Base-by-base conservation (phyloP, 345 rosid species). In the Gossypium raimondii region DNA sequence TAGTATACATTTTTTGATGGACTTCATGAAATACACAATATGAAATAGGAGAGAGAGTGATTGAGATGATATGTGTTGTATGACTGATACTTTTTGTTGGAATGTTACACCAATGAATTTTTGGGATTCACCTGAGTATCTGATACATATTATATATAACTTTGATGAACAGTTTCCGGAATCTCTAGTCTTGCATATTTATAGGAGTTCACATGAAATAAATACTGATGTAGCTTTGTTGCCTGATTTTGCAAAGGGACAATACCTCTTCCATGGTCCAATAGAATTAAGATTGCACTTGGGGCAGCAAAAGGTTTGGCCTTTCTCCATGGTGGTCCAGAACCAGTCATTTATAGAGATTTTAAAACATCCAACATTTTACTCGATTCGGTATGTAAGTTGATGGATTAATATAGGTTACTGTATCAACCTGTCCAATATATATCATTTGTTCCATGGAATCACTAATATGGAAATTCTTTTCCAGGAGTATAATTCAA, bases 271-370 rank as follows among this genome's bases (percentile, higher is more conserved):
- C 92, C 92, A 14, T 89, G 97, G 97, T 83, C 87, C 74, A 88
- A 84, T 77, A 83, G 99, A 79, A 89, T 95, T 78, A 91, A 91
- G 87, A 91, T 95, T 66, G 96, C 98, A 44, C 90, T 91, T 13
- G 97, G 93, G 48, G 99, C 99, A 11, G 99, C 99, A 58, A 93
- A 93, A 76, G 99, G 99, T 45, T 88, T 95, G 80, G 97, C 97
- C 72, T 93, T 95, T 82, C 97, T 95, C 73, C 99, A 95, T 57
- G 91, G 96, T 81, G 95, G 93, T 56, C 84, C 90, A 47, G 86
- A 93, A 74, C 94, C 94, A n/a, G 99, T 93, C 71, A 95, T 95
- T 51, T 95, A 95, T 77, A 88, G 99, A 34, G 99, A 95, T 82
- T 95, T 95, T 82, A 95, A 95, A 84, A 91, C 99, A 20, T 95